phyloP scores from a whole-genome alignment of 2,329 filamentous ascomycete genomes.

The Zymoseptoria ardabiliae region DNA sequence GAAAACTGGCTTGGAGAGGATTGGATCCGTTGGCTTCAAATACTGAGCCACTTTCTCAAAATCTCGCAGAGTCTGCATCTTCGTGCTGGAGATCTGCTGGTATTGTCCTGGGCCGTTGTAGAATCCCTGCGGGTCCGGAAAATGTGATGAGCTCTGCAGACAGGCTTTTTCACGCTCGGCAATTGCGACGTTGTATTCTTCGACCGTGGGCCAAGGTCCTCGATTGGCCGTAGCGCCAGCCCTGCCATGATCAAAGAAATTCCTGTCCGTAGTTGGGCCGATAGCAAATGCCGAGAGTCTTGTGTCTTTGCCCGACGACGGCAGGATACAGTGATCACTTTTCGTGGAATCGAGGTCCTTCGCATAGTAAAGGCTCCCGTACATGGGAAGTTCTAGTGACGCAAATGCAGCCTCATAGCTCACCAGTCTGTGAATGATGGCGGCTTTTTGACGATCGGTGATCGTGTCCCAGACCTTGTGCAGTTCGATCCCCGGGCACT shows the following conservation, averaged over 20 bases:
- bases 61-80: background rate
- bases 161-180: slow-evolving; percentile 3
- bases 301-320: background rate
- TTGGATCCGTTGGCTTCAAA: slow-evolving; percentile 1
- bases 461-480: slow-evolving; percentile 2
- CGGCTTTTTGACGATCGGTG: slow-evolving; percentile 1
- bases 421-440: slow-evolving; percentile 2
- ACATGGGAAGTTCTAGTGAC: background rate
- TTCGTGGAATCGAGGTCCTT: slow-evolving; percentile 2
- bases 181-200: slow-evolving; percentile 8
- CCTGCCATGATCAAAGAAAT: slow-evolving; percentile 5
- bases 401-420: slow-evolving; percentile 2
- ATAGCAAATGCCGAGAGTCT: background rate
- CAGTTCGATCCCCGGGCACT: slow-evolving; percentile 1
- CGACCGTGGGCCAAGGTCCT: slow-evolving; percentile 8
- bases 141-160: slow-evolving; percentile 5
- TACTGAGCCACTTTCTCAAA: slow-evolving; percentile 3
- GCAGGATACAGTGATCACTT: background rate
- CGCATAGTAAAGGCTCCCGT: slow-evolving; percentile 5
- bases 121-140: slow-evolving; percentile 8
- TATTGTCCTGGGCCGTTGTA: slow-evolving; percentile 8
- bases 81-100: background rate
- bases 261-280: slow-evolving; percentile 6
- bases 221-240: slow-evolving; percentile 3
- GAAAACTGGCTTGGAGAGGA: slow-evolving; percentile 2